Conservation (phyloP, 257 asterid species). For the Nicotiana paniculata region DNA sequence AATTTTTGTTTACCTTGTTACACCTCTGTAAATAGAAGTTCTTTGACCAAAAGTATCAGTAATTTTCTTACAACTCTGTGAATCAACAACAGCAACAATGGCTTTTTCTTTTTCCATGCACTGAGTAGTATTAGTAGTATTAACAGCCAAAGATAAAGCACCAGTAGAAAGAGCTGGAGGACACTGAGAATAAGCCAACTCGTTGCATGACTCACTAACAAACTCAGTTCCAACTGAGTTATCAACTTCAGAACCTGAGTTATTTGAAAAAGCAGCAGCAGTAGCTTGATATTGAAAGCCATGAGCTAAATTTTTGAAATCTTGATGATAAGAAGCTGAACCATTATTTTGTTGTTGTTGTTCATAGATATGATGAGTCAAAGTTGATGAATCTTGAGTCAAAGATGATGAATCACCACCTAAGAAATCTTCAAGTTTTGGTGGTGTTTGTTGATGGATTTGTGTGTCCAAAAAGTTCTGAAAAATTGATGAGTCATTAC, state of each 20-base stretch:
- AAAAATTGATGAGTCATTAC: conserved; percentile 17
- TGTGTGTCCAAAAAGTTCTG: conserved; percentile 47
- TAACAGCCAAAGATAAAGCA: conserved; percentile 46
- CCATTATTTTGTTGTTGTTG: conserved; percentile 37
- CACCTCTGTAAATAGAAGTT: conserved; percentile 95
- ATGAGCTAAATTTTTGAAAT: conserved; percentile 38
- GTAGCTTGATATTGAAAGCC: conserved; percentile 34
- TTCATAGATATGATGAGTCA: conserved; percentile 41
- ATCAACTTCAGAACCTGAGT: conserved; percentile 85
- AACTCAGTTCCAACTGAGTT: conserved; percentile 1
- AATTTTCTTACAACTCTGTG: conserved; percentile 50
- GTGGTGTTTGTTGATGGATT: conserved; percentile 37
- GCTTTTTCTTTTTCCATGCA: conserved; percentile 18
- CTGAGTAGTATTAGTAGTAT: conserved; percentile 2
- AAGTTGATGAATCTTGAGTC: conserved; percentile 32
- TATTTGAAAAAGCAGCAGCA: conserved; percentile 41
- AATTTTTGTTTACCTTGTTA: conserved; percentile 50
- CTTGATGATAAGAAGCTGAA: conserved; percentile 25
- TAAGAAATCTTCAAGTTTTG: conserved; percentile 84
- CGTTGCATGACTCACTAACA: conserved; percentile 45
- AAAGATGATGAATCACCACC: conserved; percentile 66
- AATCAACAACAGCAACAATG: conserved; percentile 45
- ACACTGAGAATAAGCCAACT: conserved; percentile 48
- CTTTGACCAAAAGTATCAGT: conserved; percentile 87
- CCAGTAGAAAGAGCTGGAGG: conserved; percentile 11